Evolutionary conservation across 306 rosid species (phyloP).

Genomic region (Alnus glutinosa): DNA sequence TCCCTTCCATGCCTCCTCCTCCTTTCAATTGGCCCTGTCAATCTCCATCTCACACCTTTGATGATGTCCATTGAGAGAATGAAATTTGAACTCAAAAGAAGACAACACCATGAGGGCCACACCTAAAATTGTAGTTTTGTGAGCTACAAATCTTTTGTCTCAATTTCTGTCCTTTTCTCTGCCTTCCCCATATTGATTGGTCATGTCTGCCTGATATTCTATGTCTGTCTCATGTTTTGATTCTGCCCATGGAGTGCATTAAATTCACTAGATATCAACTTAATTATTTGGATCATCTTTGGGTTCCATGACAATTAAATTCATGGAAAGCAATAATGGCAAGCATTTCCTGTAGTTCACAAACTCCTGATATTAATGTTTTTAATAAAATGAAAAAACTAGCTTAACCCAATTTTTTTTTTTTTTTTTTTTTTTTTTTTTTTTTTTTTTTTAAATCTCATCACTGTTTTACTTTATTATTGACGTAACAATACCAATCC

Average conservation of each 20-base stretch:
- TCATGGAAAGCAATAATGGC: neutral
- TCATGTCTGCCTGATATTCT: conserved; percentile 18
- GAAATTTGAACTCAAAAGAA: neutral
- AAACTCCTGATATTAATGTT: neutral
- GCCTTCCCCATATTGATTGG: neutral
- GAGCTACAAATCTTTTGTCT: conserved; percentile 15
- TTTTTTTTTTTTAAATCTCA: no score
- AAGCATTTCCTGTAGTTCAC: neutral
- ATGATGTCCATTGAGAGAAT: neutral
- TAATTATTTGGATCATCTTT: neutral
- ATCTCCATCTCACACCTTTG: neutral
- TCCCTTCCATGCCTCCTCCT: neutral
- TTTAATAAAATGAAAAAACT: no score
- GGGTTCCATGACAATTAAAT: no score
- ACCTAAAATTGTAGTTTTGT: neutral
- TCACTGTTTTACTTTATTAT: no score
- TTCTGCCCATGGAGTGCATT: neutral
- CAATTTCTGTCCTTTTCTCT: neutral
- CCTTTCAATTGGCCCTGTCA: no score
- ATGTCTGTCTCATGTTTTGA: conserved; percentile 11
- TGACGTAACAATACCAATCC: no score
- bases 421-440: no score
- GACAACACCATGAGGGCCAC: conserved; percentile 29
- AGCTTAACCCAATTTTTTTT: no score
- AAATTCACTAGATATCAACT: neutral